Evolutionary conservation across 2,329 filamentous ascomycete species (phyloP).

Genomic region (Calonectria pauciramosa): DNA sequence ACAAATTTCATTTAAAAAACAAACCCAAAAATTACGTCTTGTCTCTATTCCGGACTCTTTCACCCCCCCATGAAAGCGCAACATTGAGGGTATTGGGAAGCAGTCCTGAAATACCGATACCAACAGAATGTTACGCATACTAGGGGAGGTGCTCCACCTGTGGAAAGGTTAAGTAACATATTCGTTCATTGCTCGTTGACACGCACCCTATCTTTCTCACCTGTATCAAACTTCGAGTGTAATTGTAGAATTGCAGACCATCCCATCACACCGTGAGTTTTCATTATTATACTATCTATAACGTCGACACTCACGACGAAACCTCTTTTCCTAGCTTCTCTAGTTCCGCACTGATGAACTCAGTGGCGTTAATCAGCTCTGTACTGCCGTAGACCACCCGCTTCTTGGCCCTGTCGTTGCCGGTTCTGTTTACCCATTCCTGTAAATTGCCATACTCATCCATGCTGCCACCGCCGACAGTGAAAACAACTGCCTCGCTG

Average conservation of each 20-base stretch:
- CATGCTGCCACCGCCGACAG: conserved; percentile 96
- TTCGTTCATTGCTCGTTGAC: not conserved
- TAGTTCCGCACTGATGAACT: conserved; percentile 75
- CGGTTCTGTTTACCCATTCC: conserved; percentile 90
- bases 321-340: conserved; percentile 74
- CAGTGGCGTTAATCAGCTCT: conserved; percentile 78
- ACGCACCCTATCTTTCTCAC: not conserved
- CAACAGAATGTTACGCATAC: not conserved
- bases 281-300: conserved; percentile 41
- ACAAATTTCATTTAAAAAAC: too few relatives aligned
- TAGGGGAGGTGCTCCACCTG: too few relatives aligned
- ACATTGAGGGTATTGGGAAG: too few relatives aligned
- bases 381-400: conserved; percentile 96
- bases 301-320: conserved; percentile 45
- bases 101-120: not conserved
- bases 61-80: too few relatives aligned
- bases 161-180: not conserved
- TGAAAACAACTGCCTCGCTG: conserved; percentile 93
- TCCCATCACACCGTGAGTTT: not conserved
- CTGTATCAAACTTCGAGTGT: not conserved
- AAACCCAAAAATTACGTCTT: too few relatives aligned
- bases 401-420: conserved; percentile 76
- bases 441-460: conserved; percentile 98
- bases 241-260: not conserved
- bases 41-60: too few relatives aligned